Evolutionary conservation across 441 rosid genomes (phyloP).

Genomic region (Syzygium malaccense): DNA sequence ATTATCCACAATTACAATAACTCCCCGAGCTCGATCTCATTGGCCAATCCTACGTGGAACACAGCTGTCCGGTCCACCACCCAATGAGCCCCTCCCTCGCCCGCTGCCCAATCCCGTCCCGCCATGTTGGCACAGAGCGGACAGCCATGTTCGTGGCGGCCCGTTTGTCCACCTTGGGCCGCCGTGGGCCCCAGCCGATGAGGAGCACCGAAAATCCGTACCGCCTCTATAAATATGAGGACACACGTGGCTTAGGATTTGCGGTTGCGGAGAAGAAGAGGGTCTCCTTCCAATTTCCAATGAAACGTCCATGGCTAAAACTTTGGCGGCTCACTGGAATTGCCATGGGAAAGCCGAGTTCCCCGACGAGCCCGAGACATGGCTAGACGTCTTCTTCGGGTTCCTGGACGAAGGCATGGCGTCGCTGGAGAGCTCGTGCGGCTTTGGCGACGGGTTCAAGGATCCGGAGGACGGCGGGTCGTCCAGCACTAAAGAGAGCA

Average conservation of each 20-base stretch:
- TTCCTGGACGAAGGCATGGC: slow-evolving; percentile 32
- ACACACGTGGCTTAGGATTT: background rate
- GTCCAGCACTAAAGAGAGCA: slow-evolving; percentile 31
- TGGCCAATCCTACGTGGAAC: slow-evolving; percentile 29
- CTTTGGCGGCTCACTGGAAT: slow-evolving; percentile 16
- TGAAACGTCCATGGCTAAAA: background rate
- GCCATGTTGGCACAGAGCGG: slow-evolving; percentile 22
- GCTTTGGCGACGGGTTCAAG: slow-evolving; percentile 7
- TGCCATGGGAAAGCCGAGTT: slow-evolving; percentile 35
- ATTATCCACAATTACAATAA: slow-evolving; percentile 29
- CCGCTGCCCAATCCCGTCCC: slow-evolving; percentile 2
- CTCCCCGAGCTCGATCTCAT: slow-evolving; percentile 5
- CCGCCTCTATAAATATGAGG: slow-evolving; percentile 25
- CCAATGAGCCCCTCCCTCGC: background rate
- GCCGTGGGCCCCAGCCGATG: slow-evolving; percentile 13
- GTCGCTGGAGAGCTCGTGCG: slow-evolving; percentile 17
- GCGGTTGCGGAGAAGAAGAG: background rate
- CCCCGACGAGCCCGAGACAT: slow-evolving; percentile 46
- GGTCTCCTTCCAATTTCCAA: background rate
- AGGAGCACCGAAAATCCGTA: background rate
- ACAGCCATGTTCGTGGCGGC: slow-evolving; percentile 42
- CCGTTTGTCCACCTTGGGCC: slow-evolving; percentile 23
- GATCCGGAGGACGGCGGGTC: slow-evolving; percentile 2
- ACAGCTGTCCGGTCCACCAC: slow-evolving; percentile 23
- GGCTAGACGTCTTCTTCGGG: slow-evolving; percentile 51